Evolutionary conservation across 371 early-diverging fungal species (phyloP), one percentile per base, ranked within the genome.

Genomic region (Syncephalastrum racemosum): DNA sequence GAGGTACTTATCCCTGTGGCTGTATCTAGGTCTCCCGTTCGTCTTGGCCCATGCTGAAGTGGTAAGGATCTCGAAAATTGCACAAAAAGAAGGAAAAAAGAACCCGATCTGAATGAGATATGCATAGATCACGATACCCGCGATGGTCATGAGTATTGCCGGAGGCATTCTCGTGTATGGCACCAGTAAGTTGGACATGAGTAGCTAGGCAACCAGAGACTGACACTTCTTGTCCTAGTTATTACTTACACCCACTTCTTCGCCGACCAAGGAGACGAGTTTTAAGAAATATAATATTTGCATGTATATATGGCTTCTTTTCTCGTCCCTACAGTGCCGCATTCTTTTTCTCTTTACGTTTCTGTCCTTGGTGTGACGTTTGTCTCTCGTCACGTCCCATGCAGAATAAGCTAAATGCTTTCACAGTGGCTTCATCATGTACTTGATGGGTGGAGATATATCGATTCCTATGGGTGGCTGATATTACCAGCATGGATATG

Each of bases 151-250:
- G 85, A 92, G 93, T 73, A 80, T 93, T 44, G 52, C 79, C 14
- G 96, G 96, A 36, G 96, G 96, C 24, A 53, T 91, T 16, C 67
- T 96, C 62, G 90, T 96, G 24, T 96, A 96, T 61, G 86, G 84
- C 31, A 94, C 94, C 39, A 94, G 82, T 84, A 81, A 53, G 78
- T 66, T 31, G 12, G 10, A 10, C 6, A 22, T 47, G 23, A 14
- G 19, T 18, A 4, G 18, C 22, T 14, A 25, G 36, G 6, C 25
- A 18, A 15, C 16, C 12, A 25, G 15, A 16, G 55, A 55, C 44
- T 23, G 39, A 25, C 16, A 16, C 45, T 31, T 51, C 15, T 50
- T 47, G 43, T 23, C 16, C 44, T 55, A 79, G 80, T 79, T 56
- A 73, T 80, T 22, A 67, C 80, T 19, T 80, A 79, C 56, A 67